Evolutionary conservation across 306 rosid genomes (phyloP).

Genomic region (Abrus pulchellus): DNA sequence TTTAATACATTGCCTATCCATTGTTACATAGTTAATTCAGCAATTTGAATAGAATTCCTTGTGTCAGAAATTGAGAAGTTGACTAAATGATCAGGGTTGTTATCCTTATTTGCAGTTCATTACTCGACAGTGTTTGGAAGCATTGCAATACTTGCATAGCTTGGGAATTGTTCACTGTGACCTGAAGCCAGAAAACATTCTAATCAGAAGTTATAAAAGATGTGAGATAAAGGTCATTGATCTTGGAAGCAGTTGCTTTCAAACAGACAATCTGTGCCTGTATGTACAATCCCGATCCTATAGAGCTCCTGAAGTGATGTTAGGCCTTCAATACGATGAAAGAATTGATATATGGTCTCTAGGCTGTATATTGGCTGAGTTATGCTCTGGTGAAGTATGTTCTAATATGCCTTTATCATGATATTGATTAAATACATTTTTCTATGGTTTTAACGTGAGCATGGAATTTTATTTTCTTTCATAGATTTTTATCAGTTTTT

Average conservation of each 20-base stretch:
- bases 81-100: constrained; percentile 35
- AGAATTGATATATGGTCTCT: constrained; percentile 98
- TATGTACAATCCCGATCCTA: constrained; percentile 98
- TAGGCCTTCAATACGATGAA: constrained; percentile 91
- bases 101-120: constrained; percentile 64
- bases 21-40: constrained; percentile 30
- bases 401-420: constrained; percentile 33
- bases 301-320: constrained; percentile 98
- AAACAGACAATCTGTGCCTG: constrained; percentile 81
- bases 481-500: not conserved
- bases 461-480: constrained; percentile 17
- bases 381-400: constrained; percentile 95
- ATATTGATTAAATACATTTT: constrained; percentile 31
- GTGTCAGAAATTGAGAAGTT: constrained; percentile 34
- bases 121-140: constrained; percentile 92
- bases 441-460: not conserved
- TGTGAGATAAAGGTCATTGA: constrained; percentile 94
- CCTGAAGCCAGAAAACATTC: constrained; percentile 95
- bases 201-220: constrained; percentile 84
- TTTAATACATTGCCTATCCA: not conserved
- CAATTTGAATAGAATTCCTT: constrained; percentile 26
- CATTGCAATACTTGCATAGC: constrained; percentile 87
- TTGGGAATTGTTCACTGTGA: constrained; percentile 96
- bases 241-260: constrained; percentile 98
- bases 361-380: constrained; percentile 96